Evolutionary conservation across 1,284 basidiomycete genomes (phyloP).

Genomic region (Microbotryum violaceum): DNA sequence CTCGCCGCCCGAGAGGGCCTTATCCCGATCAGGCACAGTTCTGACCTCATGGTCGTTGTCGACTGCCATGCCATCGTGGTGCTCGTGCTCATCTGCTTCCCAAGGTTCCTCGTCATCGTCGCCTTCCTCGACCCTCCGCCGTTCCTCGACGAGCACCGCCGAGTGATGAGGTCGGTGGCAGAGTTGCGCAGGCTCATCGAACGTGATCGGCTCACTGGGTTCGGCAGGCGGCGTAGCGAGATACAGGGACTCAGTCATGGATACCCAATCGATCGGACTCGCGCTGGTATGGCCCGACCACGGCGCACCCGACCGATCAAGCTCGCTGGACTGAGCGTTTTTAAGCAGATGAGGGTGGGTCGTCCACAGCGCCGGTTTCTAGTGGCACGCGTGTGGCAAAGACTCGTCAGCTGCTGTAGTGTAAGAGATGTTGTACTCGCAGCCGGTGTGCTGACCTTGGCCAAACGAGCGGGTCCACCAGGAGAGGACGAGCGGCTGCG

Average conservation of each 20-base stretch:
- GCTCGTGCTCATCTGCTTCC: conserved; percentile 1
- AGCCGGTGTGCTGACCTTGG: not conserved
- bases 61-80: not conserved
- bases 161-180: not conserved
- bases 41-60: not conserved
- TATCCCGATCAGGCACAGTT: not conserved
- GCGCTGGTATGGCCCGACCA: no score
- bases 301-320: conserved; percentile 2
- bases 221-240: conserved; percentile 13
- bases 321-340: not conserved
- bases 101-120: not conserved
- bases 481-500: not conserved
- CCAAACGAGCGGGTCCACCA: not conserved
- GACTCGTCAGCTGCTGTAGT: conserved; percentile 10
- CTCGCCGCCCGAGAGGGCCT: not conserved
- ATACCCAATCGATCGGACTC: conserved; percentile 11
- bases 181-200: not conserved
- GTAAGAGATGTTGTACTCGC: not conserved
- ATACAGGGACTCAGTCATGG: conserved; percentile 10
- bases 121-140: not conserved
- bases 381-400: not conserved
- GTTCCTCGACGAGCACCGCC: not conserved
- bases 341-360: not conserved
- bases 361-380: not conserved
- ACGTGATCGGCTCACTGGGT: not conserved